phyloP scores from a whole-genome alignment of 106 monocot genomes.

The Alisma plantagoaquatica region DNA sequence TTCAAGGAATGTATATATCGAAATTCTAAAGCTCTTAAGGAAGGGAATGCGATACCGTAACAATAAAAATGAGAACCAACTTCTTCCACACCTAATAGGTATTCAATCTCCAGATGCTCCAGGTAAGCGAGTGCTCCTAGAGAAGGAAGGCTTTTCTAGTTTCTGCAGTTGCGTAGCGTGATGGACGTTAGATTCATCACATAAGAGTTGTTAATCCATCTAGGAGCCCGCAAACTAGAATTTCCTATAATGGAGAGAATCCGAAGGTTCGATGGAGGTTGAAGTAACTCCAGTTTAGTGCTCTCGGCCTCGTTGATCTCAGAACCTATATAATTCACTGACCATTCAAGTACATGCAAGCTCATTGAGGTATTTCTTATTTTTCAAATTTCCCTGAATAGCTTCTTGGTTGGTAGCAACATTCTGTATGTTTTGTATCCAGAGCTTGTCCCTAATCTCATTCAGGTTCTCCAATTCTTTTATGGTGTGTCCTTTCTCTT shows the following conservation, averaged over 20 bases:
- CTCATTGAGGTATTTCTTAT: neutral
- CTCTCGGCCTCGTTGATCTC: neutral
- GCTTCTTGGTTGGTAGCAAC: slow-evolving; percentile 1
- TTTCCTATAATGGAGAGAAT: slow-evolving; percentile 17
- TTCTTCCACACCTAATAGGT: neutral
- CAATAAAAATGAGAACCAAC: slow-evolving; percentile 26
- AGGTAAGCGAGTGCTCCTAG: slow-evolving; percentile 23
- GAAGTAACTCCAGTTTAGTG: neutral
- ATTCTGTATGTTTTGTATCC: slow-evolving; percentile 4
- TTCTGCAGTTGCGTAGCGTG: slow-evolving; percentile 16
- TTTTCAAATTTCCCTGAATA: neutral
- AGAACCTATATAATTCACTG: neutral
- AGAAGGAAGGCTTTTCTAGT: slow-evolving; percentile 15
- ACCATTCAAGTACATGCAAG: slow-evolving; percentile 4
- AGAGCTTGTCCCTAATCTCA: slow-evolving; percentile 4
- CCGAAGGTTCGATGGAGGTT: slow-evolving; percentile 8
- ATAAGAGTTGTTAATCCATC: slow-evolving; percentile 16
- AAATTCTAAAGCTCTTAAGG: slow-evolving; percentile 15
- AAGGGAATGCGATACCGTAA: slow-evolving; percentile 18
- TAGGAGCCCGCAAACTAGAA: slow-evolving; percentile 18
- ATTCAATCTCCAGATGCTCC: slow-evolving; percentile 16
- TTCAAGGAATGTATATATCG: slow-evolving; percentile 17
- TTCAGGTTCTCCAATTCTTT: slow-evolving; percentile 7
- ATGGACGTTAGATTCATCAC: slow-evolving; percentile 8
- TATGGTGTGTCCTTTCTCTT: neutral